phyloP scores from a whole-genome alignment of 305 asterid species.

The Plantago coronopus region DNA sequence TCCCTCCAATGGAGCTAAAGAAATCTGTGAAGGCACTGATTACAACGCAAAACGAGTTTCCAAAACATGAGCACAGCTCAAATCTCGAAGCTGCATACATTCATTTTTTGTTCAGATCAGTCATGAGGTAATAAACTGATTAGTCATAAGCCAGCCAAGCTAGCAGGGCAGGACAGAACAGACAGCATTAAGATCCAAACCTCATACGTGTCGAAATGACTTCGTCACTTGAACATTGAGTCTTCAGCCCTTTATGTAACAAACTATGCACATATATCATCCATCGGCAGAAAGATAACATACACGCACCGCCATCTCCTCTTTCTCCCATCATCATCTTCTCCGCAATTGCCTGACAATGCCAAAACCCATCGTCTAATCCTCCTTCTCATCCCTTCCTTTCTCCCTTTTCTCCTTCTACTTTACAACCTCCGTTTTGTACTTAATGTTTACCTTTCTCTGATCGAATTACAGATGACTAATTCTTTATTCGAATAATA shows the following conservation, averaged over 20 bases:
- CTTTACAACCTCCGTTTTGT: not conserved
- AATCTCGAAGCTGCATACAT: not conserved
- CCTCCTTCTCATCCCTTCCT: conserved; percentile 16
- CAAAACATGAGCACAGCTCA: not conserved
- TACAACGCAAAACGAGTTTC: not conserved
- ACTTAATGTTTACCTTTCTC: conserved; percentile 2
- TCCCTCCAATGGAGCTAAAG: conserved; percentile 6
- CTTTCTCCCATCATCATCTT: conserved; percentile 52
- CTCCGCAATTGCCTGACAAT: conserved; percentile 43
- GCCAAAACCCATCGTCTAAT: conserved; percentile 43
- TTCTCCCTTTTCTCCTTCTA: conserved; percentile 16
- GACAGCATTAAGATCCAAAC: conserved; percentile 15
- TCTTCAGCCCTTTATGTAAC: conserved; percentile 1
- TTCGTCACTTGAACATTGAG: too few relatives aligned
- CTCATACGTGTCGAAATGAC: conserved; percentile 27
- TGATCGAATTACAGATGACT: conserved; percentile 6
- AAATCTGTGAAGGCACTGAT: conserved; percentile 17
- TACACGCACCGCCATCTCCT: conserved; percentile 23
- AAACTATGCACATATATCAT: too few relatives aligned
- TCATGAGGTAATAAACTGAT: conserved; percentile 1
- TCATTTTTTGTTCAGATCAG: not conserved
- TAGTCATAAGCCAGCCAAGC: too few relatives aligned
- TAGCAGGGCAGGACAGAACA: conserved; percentile 27
- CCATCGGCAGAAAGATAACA: too few relatives aligned
- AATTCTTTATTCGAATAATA: not conserved